These are phyloP conservation scores for Sclerotinia nivalis DNA, from an alignment of 2,329 filamentous ascomycete species.

Conservation along the genomic window DNA sequence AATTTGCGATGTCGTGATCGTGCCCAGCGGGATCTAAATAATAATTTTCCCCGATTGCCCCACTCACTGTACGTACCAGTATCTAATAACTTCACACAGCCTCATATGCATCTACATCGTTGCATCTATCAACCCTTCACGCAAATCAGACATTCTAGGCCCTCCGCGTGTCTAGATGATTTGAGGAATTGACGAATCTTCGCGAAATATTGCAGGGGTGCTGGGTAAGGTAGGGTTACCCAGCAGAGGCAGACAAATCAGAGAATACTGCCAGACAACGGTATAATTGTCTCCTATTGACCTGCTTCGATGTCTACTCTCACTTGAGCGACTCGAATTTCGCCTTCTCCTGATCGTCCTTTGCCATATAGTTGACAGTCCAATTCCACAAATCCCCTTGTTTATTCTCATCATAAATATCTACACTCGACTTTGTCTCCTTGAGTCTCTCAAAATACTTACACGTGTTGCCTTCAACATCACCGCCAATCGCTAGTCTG, in stretches of 20 bases:
- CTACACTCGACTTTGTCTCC: slow-evolving; percentile 46
- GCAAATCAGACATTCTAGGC: neutral
- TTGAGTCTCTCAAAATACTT: slow-evolving; percentile 49
- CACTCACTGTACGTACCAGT: neutral
- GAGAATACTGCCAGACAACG: neutral
- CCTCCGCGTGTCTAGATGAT: neutral
- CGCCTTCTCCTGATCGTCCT: slow-evolving; percentile 4
- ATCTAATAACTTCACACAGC: too few relatives aligned
- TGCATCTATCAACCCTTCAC: neutral
- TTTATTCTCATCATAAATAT: slow-evolving; percentile 48
- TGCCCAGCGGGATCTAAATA: neutral
- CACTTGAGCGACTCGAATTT: slow-evolving; percentile 21
- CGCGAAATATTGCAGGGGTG: neutral
- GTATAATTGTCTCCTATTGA: too few relatives aligned
- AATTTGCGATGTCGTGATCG: slow-evolving; percentile 19
- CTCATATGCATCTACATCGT: neutral
- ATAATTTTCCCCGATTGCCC: slow-evolving; percentile 7
- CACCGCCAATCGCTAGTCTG: slow-evolving; percentile 43
- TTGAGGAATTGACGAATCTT: neutral
- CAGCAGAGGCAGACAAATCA: neutral
- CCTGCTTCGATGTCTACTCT: neutral
- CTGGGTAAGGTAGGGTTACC: neutral
- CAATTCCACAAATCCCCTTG: slow-evolving; percentile 53
- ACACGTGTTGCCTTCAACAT: slow-evolving; percentile 43
- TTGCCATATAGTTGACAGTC: slow-evolving; percentile 45